phyloP scores from a whole-genome alignment of 139 green algal species.

The Astrephomene gubernaculifera region DNA sequence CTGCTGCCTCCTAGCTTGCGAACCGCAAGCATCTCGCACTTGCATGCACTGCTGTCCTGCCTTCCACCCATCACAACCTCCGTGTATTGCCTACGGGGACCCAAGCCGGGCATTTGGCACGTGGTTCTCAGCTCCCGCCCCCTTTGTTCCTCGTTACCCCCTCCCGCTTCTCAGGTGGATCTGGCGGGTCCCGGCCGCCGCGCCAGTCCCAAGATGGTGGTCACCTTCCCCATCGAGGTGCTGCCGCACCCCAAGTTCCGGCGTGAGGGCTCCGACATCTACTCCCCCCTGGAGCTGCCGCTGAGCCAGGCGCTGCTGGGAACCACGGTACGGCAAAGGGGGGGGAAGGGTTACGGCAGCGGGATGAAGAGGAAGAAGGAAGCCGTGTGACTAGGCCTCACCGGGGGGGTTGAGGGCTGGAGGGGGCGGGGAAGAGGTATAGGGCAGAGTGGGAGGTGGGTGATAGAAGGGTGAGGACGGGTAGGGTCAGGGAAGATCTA shows the following conservation, averaged over 20 bases:
- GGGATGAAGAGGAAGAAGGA: too few species aligned
- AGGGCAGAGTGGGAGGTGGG: background rate
- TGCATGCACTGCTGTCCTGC: too few species aligned
- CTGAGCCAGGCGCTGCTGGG: conserved; percentile 49
- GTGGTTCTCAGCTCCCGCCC: background rate
- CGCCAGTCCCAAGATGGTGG: conserved; percentile 3
- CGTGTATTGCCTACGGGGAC: too few species aligned
- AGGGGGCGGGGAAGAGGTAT: background rate
- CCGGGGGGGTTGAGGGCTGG: too few species aligned
- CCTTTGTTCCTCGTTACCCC: background rate
- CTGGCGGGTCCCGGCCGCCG: conserved; percentile 1
- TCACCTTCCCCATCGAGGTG: conserved; percentile 51
- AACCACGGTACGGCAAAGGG: background rate
- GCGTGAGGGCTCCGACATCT: conserved; percentile 45
- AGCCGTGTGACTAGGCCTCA: too few species aligned
- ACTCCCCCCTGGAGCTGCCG: conserved; percentile 32
- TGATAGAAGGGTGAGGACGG: too few species aligned
- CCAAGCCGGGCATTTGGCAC: too few species aligned
- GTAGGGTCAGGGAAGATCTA: too few species aligned
- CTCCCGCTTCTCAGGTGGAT: conserved; percentile 31
- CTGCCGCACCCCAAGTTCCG: conserved; percentile 46
- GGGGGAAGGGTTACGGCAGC: background rate
- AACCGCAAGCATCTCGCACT: too few species aligned
- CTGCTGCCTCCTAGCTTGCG: too few species aligned
- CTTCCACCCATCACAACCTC: too few species aligned